These are phyloP conservation scores for Protomyces pachydermus DNA, from an alignment of 1,139 yeast species.

Conservation along the genomic window DNA sequence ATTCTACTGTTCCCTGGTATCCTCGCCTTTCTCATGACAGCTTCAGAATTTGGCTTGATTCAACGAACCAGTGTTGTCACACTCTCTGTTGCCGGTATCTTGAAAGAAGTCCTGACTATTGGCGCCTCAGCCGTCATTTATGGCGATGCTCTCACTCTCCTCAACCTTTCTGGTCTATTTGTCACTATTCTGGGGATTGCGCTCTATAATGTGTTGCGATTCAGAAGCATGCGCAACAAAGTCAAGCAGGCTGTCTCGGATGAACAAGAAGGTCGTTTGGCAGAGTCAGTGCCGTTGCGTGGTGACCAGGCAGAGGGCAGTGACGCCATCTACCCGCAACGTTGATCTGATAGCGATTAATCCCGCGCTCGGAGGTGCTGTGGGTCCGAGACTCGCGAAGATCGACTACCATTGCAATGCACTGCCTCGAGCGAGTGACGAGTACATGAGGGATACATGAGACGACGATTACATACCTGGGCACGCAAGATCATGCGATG, in stretches of 20 bases:
- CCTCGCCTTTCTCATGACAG: slow-evolving; percentile 82
- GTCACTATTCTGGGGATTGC: slow-evolving; percentile 72
- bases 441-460: too few relatives aligned
- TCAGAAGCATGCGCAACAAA: slow-evolving; percentile 29
- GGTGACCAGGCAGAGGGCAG: not conserved
- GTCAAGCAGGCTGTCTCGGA: slow-evolving; percentile 7
- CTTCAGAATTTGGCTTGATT: slow-evolving; percentile 78
- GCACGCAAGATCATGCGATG: too few relatives aligned
- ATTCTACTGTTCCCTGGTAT: slow-evolving; percentile 75
- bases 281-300: not conserved
- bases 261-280: not conserved
- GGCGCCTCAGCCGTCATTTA: slow-evolving; percentile 63
- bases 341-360: too few relatives aligned
- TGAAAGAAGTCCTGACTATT: slow-evolving; percentile 83
- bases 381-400: too few relatives aligned
- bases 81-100: slow-evolving; percentile 82
- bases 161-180: slow-evolving; percentile 70
- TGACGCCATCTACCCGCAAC: too few relatives aligned
- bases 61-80: slow-evolving; percentile 82
- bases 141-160: slow-evolving; percentile 61
- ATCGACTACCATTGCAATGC: too few relatives aligned
- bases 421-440: too few relatives aligned
- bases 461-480: too few relatives aligned
- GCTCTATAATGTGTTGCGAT: slow-evolving; percentile 57
- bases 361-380: too few relatives aligned